Conservation (phyloP, 306 rosid genomes). For the Rosa lucieae region DNA sequence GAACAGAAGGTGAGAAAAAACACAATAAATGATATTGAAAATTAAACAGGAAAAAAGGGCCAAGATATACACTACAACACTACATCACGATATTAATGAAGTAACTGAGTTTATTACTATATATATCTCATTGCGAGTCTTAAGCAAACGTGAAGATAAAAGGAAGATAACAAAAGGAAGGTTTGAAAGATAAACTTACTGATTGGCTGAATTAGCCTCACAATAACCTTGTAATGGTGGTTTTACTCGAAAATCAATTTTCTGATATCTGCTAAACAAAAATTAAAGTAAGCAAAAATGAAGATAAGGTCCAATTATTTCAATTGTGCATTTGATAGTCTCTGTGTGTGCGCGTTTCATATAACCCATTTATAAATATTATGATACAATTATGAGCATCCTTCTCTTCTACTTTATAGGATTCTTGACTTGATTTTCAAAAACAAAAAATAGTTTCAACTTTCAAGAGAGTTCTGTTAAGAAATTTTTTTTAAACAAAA, state of each 20-base stretch:
- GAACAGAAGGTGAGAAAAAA: not conserved
- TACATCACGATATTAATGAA: not conserved
- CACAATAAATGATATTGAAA: not conserved
- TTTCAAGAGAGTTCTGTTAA: not conserved
- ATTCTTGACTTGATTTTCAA: not conserved
- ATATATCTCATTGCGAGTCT: not conserved
- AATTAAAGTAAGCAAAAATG: constrained; percentile 17
- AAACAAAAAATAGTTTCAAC: not conserved
- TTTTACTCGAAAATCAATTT: constrained; percentile 87
- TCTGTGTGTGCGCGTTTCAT: not conserved
- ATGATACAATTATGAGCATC: not conserved
- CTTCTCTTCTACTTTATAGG: not conserved
- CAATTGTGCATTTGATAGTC: not conserved
- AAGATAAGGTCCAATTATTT: not conserved
- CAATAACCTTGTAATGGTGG: constrained; percentile 65
- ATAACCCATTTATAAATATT: not conserved
- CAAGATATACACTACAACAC: not conserved
- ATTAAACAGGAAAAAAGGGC: not conserved
- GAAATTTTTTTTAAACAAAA: not conserved
- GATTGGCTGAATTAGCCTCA: constrained; percentile 52
- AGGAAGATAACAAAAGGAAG: not conserved
- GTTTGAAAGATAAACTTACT: constrained; percentile 47
- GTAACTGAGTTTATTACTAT: not conserved
- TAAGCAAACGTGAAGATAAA: constrained; percentile 14
- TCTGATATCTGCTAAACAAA: constrained; percentile 63